Conservation (phyloP, 2,329 filamentous ascomycete genomes). For the Pestalotiopsis sp. region DNA sequence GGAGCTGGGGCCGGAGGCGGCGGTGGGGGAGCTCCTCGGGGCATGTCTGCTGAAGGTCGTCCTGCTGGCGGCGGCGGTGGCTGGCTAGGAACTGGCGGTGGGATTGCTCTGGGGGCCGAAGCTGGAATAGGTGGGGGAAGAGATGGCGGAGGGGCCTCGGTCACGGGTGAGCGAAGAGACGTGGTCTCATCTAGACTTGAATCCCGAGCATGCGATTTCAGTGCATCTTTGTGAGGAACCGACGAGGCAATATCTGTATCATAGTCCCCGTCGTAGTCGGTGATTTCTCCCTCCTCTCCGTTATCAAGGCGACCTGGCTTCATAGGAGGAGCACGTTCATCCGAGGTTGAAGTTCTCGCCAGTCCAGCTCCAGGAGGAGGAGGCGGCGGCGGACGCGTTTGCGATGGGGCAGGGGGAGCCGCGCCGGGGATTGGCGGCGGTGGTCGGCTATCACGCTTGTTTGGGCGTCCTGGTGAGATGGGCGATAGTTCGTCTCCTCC, state of each 20-base stretch:
- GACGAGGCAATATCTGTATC: constrained; percentile 97
- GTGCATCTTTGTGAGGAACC: constrained; percentile 88
- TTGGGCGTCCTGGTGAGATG: constrained; percentile 42
- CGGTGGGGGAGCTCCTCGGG: constrained; percentile 66
- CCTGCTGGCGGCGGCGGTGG: constrained; percentile 47
- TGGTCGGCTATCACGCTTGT: constrained; percentile 58
- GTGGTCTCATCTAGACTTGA: constrained; percentile 74
- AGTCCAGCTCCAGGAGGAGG: constrained; percentile 59
- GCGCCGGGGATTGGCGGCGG: constrained; percentile 64
- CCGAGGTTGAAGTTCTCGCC: constrained; percentile 62
- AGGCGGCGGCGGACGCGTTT: constrained; percentile 67
- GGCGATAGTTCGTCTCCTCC: constrained; percentile 39
- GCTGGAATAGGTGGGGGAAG: constrained; percentile 60
- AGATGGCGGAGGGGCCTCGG: constrained; percentile 44
- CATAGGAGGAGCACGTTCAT: constrained; percentile 49
- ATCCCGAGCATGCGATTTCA: constrained; percentile 80
- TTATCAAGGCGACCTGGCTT: constrained; percentile 45
- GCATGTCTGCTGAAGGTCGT: constrained; percentile 70
- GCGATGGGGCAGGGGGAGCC: constrained; percentile 50
- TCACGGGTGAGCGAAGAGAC: constrained; percentile 58
- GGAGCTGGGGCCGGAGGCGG: constrained; percentile 42
- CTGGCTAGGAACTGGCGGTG: constrained; percentile 68
- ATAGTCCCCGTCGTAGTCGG: constrained; percentile 96
- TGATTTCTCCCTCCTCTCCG: constrained; percentile 77
- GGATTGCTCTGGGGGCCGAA: constrained; percentile 60